A percentile compares a stretch with the other conserved stretches of the same genome.
phyloP scores from a whole-genome alignment of 1,284 basidiomycete genomes.

The Thelephora terrestris region DNA sequence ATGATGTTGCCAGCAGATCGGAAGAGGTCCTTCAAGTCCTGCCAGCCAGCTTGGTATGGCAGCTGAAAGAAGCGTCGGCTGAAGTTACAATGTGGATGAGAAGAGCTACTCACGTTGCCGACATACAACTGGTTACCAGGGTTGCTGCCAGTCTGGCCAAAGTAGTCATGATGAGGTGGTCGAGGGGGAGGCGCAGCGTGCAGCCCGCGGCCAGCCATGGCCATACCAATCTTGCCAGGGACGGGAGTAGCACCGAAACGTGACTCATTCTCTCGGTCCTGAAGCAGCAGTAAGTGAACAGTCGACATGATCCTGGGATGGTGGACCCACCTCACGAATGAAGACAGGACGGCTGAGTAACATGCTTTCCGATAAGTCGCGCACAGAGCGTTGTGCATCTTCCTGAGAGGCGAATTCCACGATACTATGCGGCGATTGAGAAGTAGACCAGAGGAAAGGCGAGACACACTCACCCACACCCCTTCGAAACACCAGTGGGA shows the following conservation, averaged over 20 bases:
- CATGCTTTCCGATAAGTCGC: constrained; percentile 79
- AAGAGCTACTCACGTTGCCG: constrained; percentile 60
- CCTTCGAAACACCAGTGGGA: constrained; percentile 93
- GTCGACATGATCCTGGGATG: background rate
- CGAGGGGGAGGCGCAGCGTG: constrained; percentile 66
- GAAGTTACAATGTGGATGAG: background rate
- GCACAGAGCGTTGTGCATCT: constrained; percentile 78
- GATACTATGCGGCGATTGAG: constrained; percentile 43
- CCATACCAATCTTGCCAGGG: constrained; percentile 87
- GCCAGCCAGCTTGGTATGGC: constrained; percentile 95
- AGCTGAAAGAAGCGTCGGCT: constrained; percentile 38
- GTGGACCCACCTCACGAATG: constrained; percentile 74
- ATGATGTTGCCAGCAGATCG: constrained; percentile 89
- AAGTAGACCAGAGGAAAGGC: background rate
- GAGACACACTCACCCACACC: constrained; percentile 79
- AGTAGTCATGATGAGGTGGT: constrained; percentile 64
- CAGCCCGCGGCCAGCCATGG: constrained; percentile 74
- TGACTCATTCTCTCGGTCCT: constrained; percentile 96
- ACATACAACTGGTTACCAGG: constrained; percentile 88
- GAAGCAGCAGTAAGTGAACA: constrained; percentile 6
- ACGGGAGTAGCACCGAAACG: constrained; percentile 91
- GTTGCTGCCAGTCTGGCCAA: constrained; percentile 42
- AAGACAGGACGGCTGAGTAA: constrained; percentile 91
- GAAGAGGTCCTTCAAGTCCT: constrained; percentile 97
- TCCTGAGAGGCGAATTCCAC: constrained; percentile 84